Evolutionary conservation across 2,329 filamentous ascomycete genomes (phyloP), one percentile per base, ranked within the genome.

Genomic region (Ceratocystis cacaofunesta): DNA sequence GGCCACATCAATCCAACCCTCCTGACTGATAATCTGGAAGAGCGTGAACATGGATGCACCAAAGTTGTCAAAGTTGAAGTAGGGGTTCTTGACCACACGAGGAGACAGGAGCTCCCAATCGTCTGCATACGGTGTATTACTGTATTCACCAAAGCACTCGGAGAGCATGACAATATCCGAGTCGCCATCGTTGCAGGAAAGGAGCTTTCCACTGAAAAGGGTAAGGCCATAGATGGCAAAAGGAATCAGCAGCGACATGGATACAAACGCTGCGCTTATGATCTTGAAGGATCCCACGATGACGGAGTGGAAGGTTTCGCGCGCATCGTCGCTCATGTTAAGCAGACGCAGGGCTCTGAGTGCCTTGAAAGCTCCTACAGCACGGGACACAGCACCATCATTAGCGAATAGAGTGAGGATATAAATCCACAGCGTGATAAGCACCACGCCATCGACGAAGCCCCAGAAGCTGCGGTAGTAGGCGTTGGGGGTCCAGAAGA

Each of bases 21-120:
- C 95, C 75, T 99, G 94, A 63, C 92, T 97, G 52, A 97, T 92
- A 75, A 99, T 96, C 74, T 97, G 92, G 77, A 96, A 99, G 67
- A 99, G 88, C 68, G 95, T 95, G 77, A 97, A 97, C 43, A 99
- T 80, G 0, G 92, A 88, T 64, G 89, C 84, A n/a, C 88, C 89
- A 71, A 99, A 99, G 72, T 95, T 88, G 74, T 99, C 94, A 72
- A 99, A 99, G 73, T 88, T 88, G 76, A 88, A 97, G 72, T 85
- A 95, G 0, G 87, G 85, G 71, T 99, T 97, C 1, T 83, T 76
- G 10, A 87, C 90, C 60, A 87, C 84, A 65, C 94, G 85, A 5
- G 94, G 94, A 1, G 91, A 87, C 8, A 96, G 78, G 66, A 99
- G 82, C 7, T 86, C 77, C 92, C 92, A 99, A 61, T 83, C 72